phyloP scores from a whole-genome alignment of 176 grass and related monocot genomes.

The Zoysia japonica region DNA sequence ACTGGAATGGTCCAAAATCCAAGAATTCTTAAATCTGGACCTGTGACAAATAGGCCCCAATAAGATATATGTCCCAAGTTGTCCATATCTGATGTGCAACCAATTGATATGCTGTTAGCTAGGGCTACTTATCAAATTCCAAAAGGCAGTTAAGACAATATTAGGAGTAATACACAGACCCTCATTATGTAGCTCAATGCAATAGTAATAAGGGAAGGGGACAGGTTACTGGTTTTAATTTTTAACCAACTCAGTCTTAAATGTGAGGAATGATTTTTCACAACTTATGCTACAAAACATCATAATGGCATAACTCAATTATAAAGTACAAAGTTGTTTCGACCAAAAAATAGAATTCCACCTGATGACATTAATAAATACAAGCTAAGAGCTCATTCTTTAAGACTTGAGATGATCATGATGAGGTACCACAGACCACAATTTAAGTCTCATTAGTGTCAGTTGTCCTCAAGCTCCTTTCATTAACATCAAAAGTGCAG shows the following conservation, averaged over 20 bases:
- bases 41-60: not conserved
- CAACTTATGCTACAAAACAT: not conserved
- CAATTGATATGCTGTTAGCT: not conserved
- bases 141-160: not conserved
- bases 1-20: not conserved
- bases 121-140: conserved; percentile 16
- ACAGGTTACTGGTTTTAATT: not conserved
- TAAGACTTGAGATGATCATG: not conserved
- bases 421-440: not conserved
- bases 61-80: not conserved
- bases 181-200: not conserved
- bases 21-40: not conserved
- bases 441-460: not conserved
- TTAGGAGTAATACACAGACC: not conserved
- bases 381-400: conserved; percentile 8
- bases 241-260: too few relatives aligned
- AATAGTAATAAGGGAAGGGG: not conserved
- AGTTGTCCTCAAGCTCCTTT: not conserved
- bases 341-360: not conserved
- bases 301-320: not conserved
- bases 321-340: not conserved
- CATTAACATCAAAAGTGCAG: not conserved
- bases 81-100: conserved; percentile 9
- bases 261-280: too few relatives aligned
- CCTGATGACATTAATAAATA: not conserved